Evolutionary conservation across 2,329 filamentous ascomycete genomes (phyloP).

Genomic region (Cladosporium sp.): DNA sequence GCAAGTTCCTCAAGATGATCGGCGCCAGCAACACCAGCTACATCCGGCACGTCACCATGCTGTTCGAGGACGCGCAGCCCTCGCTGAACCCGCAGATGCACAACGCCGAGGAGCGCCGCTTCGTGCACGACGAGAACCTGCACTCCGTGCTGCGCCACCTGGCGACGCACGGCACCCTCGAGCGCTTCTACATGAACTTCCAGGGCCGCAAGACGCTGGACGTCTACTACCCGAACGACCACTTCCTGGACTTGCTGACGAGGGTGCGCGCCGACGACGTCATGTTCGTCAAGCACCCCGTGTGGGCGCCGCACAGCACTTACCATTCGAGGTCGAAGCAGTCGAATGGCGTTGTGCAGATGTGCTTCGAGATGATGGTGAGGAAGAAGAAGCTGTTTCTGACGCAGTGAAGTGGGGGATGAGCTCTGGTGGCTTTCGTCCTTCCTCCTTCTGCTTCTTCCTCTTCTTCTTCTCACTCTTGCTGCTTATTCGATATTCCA

Average conservation of each 20-base stretch:
- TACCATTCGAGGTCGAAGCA: conserved; percentile 37
- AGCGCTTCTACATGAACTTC: conserved; percentile 45
- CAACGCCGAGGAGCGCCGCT: conserved; percentile 48
- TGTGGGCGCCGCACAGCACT: conserved; percentile 26
- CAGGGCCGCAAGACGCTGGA: conserved; percentile 40
- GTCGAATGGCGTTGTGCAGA: conserved; percentile 32
- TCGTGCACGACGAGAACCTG: conserved; percentile 49
- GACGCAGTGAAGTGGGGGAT: conserved; percentile 1
- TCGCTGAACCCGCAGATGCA: conserved; percentile 41
- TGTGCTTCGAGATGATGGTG: conserved; percentile 39
- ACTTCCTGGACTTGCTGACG: conserved; percentile 48
- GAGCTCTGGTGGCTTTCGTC: too few species aligned
- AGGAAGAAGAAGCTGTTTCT: conserved; percentile 39
- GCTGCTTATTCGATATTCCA: background rate
- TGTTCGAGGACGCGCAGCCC: conserved; percentile 48
- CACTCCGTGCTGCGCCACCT: conserved; percentile 48
- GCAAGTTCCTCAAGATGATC: conserved; percentile 49
- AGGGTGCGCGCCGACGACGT: conserved; percentile 48
- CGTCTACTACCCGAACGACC: conserved; percentile 38
- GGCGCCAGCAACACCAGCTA: conserved; percentile 49
- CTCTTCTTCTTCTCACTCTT: too few species aligned
- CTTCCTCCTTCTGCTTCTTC: too few species aligned
- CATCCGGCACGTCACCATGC: conserved; percentile 47
- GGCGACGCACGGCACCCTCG: conserved; percentile 42
- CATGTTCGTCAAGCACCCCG: conserved; percentile 34